Base-by-base conservation (phyloP, 805 yeast genomes). In the Metschnikowia koreensis region DNA sequence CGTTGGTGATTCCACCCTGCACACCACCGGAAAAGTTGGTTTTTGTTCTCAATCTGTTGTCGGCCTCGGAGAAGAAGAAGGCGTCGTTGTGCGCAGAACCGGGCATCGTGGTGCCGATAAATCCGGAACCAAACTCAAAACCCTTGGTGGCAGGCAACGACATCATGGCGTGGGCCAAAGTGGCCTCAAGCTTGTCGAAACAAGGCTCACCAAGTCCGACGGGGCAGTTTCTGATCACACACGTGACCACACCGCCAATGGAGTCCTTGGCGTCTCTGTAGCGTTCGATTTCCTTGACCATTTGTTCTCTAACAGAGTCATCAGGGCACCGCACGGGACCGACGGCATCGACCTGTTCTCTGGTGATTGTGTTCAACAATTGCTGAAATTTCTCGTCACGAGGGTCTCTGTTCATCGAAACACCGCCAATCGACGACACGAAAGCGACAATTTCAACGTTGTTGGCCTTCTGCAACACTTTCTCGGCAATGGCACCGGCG, bases 101-200 rank as follows among this genome's bases (percentile, higher is more conserved):
- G 46, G 96, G 93, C 59, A 93, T 82, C 51, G 79, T 76, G 46
- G 96, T 88, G 60, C 99, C 99, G 41, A 81, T 80, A 66, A 94
- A 94, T 12, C 99, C 99, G 31, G 97, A 89, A 48, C 99, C 99
- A 63, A 94, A 84, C 76, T 94, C 99, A 63, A 94, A 94, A 36
- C 98, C 99, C 74, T 94, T 94, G 44, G 98, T 89, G 42, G 99
- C 98, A 17, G 99, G 99, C 56, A 94, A 82, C 2, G 97, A 92
- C 58, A 94, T 75, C 99, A 94, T 94, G 47, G 98, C 98, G 67
- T 94, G 99, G 12, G 98, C 99, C 57, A 94, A 79, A 63, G 81
- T 73, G 33, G 99, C 99, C 77, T 94, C 99, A 56, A 94, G 76
- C 74, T 94, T 94, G 72, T 94, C 99, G 67, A 94, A 94, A 56